Evolutionary conservation across 768 basidiomycete genomes (phyloP).

Genomic region (Agaricus blazei): DNA sequence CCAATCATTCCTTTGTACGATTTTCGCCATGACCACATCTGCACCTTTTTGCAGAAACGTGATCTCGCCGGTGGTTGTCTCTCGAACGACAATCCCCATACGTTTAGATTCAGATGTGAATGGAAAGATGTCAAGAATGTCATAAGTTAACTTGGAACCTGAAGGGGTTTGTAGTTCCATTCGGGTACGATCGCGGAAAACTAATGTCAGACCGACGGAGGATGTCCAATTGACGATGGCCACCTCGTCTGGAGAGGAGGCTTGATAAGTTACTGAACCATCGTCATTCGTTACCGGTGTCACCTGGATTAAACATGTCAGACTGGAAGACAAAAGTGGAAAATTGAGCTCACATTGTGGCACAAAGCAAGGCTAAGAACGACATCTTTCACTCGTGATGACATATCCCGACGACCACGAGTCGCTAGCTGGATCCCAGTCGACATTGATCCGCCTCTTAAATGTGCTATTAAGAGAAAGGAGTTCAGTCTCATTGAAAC

Average conservation of each 20-base stretch:
- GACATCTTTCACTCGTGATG: conserved; percentile 86
- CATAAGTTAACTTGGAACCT: conserved; percentile 62
- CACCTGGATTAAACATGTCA: conserved; percentile 46
- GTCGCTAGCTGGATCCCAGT: conserved; percentile 82
- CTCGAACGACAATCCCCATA: conserved; percentile 96
- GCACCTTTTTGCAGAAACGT: conserved; percentile 95
- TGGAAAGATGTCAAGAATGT: conserved; percentile 92
- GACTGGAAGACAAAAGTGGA: neutral
- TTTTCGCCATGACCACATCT: conserved; percentile 94
- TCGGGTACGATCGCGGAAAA: conserved; percentile 84
- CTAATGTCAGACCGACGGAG: conserved; percentile 86
- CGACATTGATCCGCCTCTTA: conserved; percentile 50
- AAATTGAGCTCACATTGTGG: conserved; percentile 69
- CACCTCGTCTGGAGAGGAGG: conserved; percentile 97
- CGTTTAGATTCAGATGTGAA: conserved; percentile 99
- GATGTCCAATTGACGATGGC: conserved; percentile 98
- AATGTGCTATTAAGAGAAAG: conserved; percentile 26
- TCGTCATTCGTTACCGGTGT: conserved; percentile 96
- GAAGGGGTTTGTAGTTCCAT: conserved; percentile 78
- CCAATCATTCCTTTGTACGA: conserved; percentile 98
- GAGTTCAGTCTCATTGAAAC: neutral
- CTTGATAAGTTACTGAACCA: conserved; percentile 93
- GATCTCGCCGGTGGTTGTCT: conserved; percentile 68
- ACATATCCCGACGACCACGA: conserved; percentile 91
- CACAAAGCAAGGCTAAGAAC: conserved; percentile 92